phyloP scores from a whole-genome alignment of 228 moss, liverwort and hornwort species.

The Sphagnum magellanicum region DNA sequence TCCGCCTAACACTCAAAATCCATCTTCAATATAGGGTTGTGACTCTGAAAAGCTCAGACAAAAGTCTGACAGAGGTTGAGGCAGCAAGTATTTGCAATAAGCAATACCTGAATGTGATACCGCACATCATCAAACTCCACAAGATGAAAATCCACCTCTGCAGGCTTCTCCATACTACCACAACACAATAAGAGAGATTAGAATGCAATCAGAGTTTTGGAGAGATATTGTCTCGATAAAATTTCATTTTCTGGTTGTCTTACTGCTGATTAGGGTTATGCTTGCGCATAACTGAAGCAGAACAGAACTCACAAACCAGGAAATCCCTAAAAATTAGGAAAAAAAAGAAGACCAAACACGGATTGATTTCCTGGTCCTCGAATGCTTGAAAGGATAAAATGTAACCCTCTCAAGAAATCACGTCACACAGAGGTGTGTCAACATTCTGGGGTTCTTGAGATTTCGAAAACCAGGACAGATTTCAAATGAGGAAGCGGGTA shows the following conservation, averaged over 20 bases:
- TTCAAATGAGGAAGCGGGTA: no score
- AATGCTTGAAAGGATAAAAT: neutral
- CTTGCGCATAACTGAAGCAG: neutral
- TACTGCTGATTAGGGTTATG: neutral
- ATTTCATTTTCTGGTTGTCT: neutral
- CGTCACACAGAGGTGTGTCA: neutral
- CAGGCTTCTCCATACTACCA: conserved; percentile 69
- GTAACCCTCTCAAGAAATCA: neutral
- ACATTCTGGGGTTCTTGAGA: neutral
- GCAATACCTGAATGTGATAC: conserved; percentile 71
- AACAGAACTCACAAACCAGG: neutral
- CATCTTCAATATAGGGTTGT: no score
- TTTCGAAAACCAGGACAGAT: neutral
- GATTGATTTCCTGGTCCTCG: no score
- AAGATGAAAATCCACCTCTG: conserved; percentile 86
- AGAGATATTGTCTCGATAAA: neutral
- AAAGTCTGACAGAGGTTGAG: no score
- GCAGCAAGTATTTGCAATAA: no score
- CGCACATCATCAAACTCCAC: conserved; percentile 94
- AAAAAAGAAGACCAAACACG: neutral
- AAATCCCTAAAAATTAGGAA: neutral
- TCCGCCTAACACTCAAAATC: no score
- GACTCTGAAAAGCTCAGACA: no score
- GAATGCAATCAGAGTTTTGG: neutral
- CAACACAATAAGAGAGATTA: conserved; percentile 4